Conservation (phyloP, 306 rosid species). For the Pterocarpus santalinus region DNA sequence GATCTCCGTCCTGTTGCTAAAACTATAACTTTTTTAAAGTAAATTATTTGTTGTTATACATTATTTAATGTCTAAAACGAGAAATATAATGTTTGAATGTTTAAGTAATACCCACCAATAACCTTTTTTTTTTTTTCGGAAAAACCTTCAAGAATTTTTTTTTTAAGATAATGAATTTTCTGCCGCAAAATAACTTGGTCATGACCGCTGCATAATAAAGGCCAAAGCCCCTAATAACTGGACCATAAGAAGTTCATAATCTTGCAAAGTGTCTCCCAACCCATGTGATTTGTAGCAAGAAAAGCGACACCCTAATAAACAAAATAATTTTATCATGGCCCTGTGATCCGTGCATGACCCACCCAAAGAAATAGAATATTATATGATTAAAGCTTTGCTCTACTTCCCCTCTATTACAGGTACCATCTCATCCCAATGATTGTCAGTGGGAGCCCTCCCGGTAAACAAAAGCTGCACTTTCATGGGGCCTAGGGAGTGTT, state of each 20-base stretch:
- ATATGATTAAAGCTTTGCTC: background rate
- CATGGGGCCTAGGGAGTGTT: constrained; percentile 55
- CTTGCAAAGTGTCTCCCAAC: background rate
- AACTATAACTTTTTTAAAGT: constrained; percentile 6
- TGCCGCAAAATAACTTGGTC: background rate
- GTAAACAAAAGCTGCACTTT: constrained; percentile 63
- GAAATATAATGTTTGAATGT: too few relatives aligned
- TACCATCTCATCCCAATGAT: constrained; percentile 44
- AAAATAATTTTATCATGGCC: constrained; percentile 3
- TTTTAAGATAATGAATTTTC: too few relatives aligned
- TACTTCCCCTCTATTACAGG: background rate
- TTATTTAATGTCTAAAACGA: too few relatives aligned
- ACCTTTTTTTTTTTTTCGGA: background rate
- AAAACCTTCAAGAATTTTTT: background rate
- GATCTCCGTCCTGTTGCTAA: constrained; percentile 5
- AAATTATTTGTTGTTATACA: too few relatives aligned
- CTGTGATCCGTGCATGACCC: background rate
- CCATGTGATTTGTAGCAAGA: constrained; percentile 12
- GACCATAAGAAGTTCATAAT: background rate
- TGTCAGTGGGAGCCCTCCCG: constrained; percentile 40
- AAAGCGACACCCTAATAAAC: constrained; percentile 32
- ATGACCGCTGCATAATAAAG: background rate
- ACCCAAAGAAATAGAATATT: background rate
- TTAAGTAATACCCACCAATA: background rate
- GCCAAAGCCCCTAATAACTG: background rate